phyloP scores from a whole-genome alignment of 257 asterid genomes.

The Thymus quinquecostatus region DNA sequence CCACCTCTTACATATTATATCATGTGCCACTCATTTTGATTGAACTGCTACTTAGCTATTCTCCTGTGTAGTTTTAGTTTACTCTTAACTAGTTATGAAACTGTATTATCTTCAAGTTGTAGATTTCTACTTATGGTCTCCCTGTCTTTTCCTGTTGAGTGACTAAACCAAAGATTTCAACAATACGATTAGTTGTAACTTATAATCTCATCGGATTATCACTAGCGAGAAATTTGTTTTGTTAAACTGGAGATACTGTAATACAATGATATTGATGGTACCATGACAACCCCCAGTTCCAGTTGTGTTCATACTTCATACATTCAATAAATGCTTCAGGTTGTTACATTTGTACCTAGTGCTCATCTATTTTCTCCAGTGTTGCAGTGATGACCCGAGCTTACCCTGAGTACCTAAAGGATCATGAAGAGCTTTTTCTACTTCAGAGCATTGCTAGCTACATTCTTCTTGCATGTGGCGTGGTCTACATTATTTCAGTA shows the following conservation, averaged over 20 bases:
- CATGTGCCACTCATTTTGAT: constrained; percentile 10
- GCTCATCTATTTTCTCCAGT: constrained; percentile 45
- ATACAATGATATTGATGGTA: background rate
- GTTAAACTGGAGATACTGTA: background rate
- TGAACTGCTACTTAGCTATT: constrained; percentile 8
- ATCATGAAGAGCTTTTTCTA: constrained; percentile 65
- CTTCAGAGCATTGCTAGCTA: constrained; percentile 87
- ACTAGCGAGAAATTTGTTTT: constrained; percentile 5
- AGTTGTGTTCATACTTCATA: background rate
- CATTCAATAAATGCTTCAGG: constrained; percentile 14
- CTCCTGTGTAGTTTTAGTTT: background rate
- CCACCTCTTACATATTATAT: constrained; percentile 28
- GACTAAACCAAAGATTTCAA: constrained; percentile 3
- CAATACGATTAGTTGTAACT: background rate
- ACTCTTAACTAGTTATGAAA: background rate
- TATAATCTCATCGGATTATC: background rate
- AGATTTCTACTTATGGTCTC: background rate
- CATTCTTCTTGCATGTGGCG: constrained; percentile 85
- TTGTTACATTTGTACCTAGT: constrained; percentile 14
- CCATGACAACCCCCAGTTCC: constrained; percentile 12
- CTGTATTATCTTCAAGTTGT: constrained; percentile 16
- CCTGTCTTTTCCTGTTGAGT: background rate
- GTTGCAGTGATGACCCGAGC: constrained; percentile 99
- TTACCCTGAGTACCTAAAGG: constrained; percentile 66
- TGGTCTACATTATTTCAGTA: constrained; percentile 70